phyloP scores from a whole-genome alignment of 2,329 filamentous ascomycete species.

The Coniochaeta pulveracea region DNA sequence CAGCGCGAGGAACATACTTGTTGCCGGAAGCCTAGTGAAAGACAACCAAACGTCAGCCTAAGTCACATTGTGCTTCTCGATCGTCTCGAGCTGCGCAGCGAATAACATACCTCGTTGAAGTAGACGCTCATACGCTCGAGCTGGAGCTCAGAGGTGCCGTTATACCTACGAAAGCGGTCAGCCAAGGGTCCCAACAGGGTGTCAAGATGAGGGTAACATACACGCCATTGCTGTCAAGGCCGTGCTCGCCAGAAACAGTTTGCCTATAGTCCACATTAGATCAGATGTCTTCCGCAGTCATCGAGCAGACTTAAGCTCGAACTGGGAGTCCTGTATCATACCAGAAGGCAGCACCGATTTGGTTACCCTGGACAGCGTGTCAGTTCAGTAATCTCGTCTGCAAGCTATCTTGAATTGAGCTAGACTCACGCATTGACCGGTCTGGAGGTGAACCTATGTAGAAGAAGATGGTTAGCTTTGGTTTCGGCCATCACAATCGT shows the following conservation, averaged over 20 bases:
- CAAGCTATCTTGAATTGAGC: conserved; percentile 3
- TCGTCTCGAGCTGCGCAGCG: too few species aligned
- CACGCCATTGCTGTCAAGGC: conserved; percentile 94
- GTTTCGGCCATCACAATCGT: conserved; percentile 1
- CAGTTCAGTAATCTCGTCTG: conserved; percentile 18
- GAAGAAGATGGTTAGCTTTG: conserved; percentile 41
- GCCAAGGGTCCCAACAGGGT: conserved; percentile 9
- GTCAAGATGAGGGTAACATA: conserved; percentile 38
- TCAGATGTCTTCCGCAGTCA: too few species aligned
- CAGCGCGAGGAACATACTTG: conserved; percentile 98
- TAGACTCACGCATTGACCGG: conserved; percentile 93
- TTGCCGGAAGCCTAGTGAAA: conserved; percentile 82
- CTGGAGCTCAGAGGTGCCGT: conserved; percentile 96
- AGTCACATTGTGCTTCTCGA: too few species aligned
- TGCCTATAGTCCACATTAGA: conserved; percentile 38
- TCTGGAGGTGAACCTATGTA: conserved; percentile 94
- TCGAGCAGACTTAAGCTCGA: too few species aligned
- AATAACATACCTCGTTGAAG: conserved; percentile 52
- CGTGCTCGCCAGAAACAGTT: conserved; percentile 82
- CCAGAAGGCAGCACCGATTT: conserved; percentile 99
- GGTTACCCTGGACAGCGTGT: conserved; percentile 71
- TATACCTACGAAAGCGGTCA: conserved; percentile 56
- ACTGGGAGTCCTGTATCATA: too few species aligned
- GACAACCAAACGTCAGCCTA: too few species aligned
- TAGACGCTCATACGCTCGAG: conserved; percentile 99